Conservation (phyloP, 495 filamentous ascomycete species). For the Immersiella caudata region DNA sequence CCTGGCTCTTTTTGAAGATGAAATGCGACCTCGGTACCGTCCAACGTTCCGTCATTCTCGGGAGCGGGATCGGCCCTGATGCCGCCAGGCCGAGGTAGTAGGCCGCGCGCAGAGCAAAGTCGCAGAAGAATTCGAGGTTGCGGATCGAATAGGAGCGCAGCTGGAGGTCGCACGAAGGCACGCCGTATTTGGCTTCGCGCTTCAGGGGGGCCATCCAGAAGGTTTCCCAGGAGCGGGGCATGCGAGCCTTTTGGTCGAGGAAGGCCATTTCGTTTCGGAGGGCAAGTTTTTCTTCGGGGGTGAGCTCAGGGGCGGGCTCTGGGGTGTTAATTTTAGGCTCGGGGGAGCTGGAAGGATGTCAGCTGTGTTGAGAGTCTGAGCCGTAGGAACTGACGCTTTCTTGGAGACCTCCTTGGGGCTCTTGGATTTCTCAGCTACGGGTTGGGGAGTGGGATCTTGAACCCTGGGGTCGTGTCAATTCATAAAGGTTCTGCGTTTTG, state of each 20-base stretch:
- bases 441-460: neutral
- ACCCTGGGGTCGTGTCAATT: neutral
- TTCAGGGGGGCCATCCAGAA: constrained; percentile 84
- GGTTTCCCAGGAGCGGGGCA: constrained; percentile 60
- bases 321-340: neutral
- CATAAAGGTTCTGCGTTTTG: neutral
- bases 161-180: constrained; percentile 88
- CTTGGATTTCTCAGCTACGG: neutral
- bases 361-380: neutral
- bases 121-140: constrained; percentile 91
- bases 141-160: constrained; percentile 87
- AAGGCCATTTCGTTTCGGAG: neutral
- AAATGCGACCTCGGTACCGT: constrained; percentile 89
- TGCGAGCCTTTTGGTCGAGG: constrained; percentile 24
- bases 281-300: constrained; percentile 7
- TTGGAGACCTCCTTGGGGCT: neutral
- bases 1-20: constrained; percentile 94
- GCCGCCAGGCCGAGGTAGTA: constrained; percentile 91
- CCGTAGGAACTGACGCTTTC: neutral
- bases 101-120: constrained; percentile 92
- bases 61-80: constrained; percentile 85
- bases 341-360: neutral
- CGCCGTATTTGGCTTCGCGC: constrained; percentile 68
- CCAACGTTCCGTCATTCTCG: constrained; percentile 85
- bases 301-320: neutral